Evolutionary conservation across 2,329 filamentous ascomycete genomes (phyloP).

Genomic region (Fusarium chuoi): DNA sequence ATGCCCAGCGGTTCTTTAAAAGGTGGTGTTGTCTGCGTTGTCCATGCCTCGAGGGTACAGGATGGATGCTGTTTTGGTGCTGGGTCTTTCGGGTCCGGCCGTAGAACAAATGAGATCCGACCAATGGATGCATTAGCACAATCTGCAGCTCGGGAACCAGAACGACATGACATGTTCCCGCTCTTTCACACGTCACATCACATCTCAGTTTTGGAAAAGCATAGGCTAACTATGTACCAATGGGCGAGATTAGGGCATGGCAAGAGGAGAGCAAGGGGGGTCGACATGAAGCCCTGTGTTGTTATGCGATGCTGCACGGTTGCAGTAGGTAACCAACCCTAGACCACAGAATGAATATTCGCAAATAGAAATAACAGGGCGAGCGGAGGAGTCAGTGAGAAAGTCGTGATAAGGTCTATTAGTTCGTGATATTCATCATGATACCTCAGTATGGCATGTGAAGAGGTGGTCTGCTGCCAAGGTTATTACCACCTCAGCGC

Average conservation of each 20-base stretch:
- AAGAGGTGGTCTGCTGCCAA: slow-evolving; percentile 33
- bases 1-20: slow-evolving; percentile 38
- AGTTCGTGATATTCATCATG: slow-evolving; percentile 14
- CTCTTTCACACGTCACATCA: slow-evolving; percentile 33
- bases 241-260: slow-evolving; percentile 29
- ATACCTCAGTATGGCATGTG: slow-evolving; percentile 14
- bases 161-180: slow-evolving; percentile 30
- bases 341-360: slow-evolving; percentile 29
- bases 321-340: slow-evolving; percentile 22
- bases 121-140: slow-evolving; percentile 28
- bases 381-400: background rate
- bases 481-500: slow-evolving; percentile 18
- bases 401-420: background rate
- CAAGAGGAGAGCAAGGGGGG: slow-evolving; percentile 15
- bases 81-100: slow-evolving; percentile 25
- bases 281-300: slow-evolving; percentile 24
- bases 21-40: slow-evolving; percentile 41
- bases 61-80: slow-evolving; percentile 1
- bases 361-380: background rate
- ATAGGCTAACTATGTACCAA: slow-evolving; percentile 21
- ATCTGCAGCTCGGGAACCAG: slow-evolving; percentile 41
- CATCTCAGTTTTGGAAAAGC: slow-evolving; percentile 25
- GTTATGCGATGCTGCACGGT: slow-evolving; percentile 3
- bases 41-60: slow-evolving; percentile 17
- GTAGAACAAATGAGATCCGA: slow-evolving; percentile 23